Evolutionary conservation across 305 asterid genomes (phyloP), one percentile per base, ranked within the genome.

Genomic region (Salvia sclarea): DNA sequence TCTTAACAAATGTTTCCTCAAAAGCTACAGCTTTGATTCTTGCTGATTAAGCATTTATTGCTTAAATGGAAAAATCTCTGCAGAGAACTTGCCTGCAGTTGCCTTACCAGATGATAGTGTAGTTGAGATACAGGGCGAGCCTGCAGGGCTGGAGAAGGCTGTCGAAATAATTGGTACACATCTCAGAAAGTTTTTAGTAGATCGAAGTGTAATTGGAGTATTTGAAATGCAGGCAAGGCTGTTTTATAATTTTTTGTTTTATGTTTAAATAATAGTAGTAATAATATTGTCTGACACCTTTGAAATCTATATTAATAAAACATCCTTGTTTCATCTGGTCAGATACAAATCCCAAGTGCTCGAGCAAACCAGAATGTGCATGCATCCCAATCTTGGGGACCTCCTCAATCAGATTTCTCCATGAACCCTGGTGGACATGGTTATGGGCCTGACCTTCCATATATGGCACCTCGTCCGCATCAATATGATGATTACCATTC

Each of bases 61-160:
- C 54, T 50, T 62, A 3, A 30, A 61, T 61, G 58, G 3, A 40
- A 53, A 25, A 64, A 41, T 75, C 17, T 38, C 49, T 68, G 77
- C 92, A 91, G 97, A 87, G 75, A 80, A 85, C 80, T 80, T 91
- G 62, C 97, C 97, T 7, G 60, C 78, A 20, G 84, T 84, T 79
- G 97, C 96, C 60, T 72, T 91, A 67, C 82, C 87, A 14, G 95
- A 91, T 66, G 97, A 91, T 71, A 88, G 91, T 68, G 82, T 91
- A 73, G 95, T 91, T 76, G 97, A 88, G 89, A 82, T 91, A 79
- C 93, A 85, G 74, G 97, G 97, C 76, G 93, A 85, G 61, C 87
- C 96, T 48, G 78, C 84, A 33, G 87, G 86, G n/a, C 71, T 83
- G 79, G 87, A 84, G 28, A 86, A 81, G 81, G 97, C 95, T n/a